These are phyloP conservation scores for Crithidia fasciculata DNA, from an alignment of 208 protist species.

Conservation along the genomic window DNA sequence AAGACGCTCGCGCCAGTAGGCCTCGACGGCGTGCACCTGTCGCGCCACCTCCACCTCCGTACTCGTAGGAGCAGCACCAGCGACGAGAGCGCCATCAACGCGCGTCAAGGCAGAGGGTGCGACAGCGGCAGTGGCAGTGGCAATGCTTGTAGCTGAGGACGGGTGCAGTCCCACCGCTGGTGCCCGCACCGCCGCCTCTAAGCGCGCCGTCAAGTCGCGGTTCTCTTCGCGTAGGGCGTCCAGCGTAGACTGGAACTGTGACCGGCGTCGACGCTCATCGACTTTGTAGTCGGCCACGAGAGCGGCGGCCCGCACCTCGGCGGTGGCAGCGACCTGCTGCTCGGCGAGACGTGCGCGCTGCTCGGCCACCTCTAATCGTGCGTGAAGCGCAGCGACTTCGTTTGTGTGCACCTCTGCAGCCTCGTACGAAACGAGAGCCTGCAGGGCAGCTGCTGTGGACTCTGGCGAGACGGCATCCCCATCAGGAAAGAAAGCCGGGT, in stretches of 20 bases:
- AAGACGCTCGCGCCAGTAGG: conserved; percentile 60
- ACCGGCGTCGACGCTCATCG: conserved; percentile 44
- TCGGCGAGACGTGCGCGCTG: conserved; percentile 24
- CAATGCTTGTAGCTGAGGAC: background rate
- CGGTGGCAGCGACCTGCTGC: conserved; percentile 27
- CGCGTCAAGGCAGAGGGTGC: too few species aligned
- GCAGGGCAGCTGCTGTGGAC: background rate
- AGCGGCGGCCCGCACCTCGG: conserved; percentile 30
- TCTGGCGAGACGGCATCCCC: background rate
- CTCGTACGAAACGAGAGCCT: conserved; percentile 8
- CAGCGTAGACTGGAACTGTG: conserved; percentile 57
- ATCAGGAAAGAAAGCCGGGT: background rate
- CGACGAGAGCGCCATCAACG: too few species aligned
- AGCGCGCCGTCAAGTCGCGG: conserved; percentile 35
- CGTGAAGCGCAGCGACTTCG: conserved; percentile 41
- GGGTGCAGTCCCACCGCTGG: conserved; percentile 23
- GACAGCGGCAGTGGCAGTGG: background rate
- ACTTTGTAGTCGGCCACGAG: conserved; percentile 34
- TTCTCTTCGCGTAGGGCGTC: conserved; percentile 57
- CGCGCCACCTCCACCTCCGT: conserved; percentile 41
- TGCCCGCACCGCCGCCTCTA: conserved; percentile 32
- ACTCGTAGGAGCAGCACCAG: background rate
- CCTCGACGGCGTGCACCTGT: conserved; percentile 50
- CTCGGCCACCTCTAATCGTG: conserved; percentile 33
- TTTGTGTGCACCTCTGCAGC: conserved; percentile 37